Percentiles rank a stretch among this genome's conserved stretches.
phyloP scores from a whole-genome alignment of 192 early-diverging fungal genomes.

The Haplosporangium gracile region DNA sequence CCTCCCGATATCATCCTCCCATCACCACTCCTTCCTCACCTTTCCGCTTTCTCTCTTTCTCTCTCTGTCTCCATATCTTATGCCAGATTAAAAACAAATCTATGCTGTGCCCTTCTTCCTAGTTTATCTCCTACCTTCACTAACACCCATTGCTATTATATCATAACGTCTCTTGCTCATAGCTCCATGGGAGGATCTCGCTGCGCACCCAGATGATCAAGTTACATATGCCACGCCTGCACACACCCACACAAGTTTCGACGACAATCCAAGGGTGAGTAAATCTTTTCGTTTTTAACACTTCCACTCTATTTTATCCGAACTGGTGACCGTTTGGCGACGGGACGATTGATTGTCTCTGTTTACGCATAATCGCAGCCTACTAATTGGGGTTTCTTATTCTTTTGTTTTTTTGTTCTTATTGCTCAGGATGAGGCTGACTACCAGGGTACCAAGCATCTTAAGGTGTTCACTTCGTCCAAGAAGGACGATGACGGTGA shows the following conservation, averaged over 20 bases:
- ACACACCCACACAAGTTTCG: conserved; percentile 43
- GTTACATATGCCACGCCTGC: conserved; percentile 35
- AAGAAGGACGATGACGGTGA: conserved; percentile 57
- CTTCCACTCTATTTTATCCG: no score
- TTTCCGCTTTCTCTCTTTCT: no score
- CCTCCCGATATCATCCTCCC: background rate
- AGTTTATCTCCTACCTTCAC: background rate
- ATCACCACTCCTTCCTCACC: no score
- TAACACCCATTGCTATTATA: background rate
- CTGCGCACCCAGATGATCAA: conserved; percentile 23
- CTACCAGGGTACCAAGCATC: conserved; percentile 32
- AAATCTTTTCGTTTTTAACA: background rate
- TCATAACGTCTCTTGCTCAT: background rate
- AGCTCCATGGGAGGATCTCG: conserved; percentile 40
- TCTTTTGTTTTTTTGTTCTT: background rate
- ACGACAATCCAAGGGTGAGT: conserved; percentile 50
- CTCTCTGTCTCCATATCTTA: no score
- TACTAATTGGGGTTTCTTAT: conserved; percentile 1
- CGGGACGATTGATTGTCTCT: background rate
- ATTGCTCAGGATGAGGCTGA: conserved; percentile 24
- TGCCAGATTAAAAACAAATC: background rate
- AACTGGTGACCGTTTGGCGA: background rate
- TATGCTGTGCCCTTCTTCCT: background rate
- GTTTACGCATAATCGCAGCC: background rate
- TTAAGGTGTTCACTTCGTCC: conserved; percentile 56